phyloP scores from a whole-genome alignment of 176 grass and related monocot species.

The Oryza meyeriana region DNA sequence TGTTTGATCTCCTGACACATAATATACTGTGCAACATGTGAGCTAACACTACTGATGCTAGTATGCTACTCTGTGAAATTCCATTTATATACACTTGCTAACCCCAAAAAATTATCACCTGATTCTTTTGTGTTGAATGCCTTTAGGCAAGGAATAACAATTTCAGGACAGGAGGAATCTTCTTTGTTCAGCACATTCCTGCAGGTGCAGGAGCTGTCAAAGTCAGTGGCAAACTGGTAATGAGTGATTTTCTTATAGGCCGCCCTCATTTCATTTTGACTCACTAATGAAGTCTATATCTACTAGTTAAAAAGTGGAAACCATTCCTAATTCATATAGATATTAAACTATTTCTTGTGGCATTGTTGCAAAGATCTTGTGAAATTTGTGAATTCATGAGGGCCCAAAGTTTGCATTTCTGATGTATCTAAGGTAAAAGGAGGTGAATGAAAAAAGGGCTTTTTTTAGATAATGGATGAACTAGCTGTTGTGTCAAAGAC shows the following conservation, averaged over 20 bases:
- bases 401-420: not conserved
- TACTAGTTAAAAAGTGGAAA: not conserved
- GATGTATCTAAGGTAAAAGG: not conserved
- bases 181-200: conserved; percentile 30
- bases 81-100: not conserved
- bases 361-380: not conserved
- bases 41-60: not conserved
- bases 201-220: conserved; percentile 24
- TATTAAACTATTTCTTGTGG: not conserved
- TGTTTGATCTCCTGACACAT: conserved; percentile 1
- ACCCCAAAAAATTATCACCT: not conserved
- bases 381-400: not conserved
- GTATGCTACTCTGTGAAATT: not conserved
- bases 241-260: not conserved
- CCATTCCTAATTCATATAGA: not conserved
- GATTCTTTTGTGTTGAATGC: conserved; percentile 1
- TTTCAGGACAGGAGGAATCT: conserved; percentile 18
- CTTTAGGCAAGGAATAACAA: conserved; percentile 1
- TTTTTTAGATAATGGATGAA: too few relatives aligned
- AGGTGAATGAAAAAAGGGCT: not conserved
- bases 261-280: not conserved
- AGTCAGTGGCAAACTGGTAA: not conserved
- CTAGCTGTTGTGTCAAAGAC: too few relatives aligned
- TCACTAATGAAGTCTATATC: too few relatives aligned
- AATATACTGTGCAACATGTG: conserved; percentile 10